phyloP scores from a whole-genome alignment of 768 basidiomycete genomes.

The Dioszegia hungarica region DNA sequence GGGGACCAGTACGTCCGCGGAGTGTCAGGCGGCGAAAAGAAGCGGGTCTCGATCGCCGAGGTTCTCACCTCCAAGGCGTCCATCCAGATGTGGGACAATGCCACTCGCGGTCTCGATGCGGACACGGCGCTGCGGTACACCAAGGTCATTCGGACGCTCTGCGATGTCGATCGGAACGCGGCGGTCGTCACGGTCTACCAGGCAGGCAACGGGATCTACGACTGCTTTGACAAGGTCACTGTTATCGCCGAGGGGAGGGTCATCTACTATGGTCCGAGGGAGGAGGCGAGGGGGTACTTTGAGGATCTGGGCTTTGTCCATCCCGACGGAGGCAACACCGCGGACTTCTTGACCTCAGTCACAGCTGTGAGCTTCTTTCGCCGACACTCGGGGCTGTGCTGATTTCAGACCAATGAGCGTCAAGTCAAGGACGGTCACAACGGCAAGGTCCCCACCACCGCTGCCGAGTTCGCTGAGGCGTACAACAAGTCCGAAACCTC shows the following conservation, averaged over 20 bases:
- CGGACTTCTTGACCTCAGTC: conserved; percentile 39
- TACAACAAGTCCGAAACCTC: conserved; percentile 28
- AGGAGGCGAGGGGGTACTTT: conserved; percentile 50
- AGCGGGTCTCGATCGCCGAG: conserved; percentile 45
- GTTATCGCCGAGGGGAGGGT: conserved; percentile 53
- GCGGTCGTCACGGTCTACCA: conserved; percentile 44
- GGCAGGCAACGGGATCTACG: conserved; percentile 35
- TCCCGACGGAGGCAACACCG: conserved; percentile 34
- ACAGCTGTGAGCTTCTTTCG: conserved; percentile 15
- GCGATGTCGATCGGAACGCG: conserved; percentile 33
- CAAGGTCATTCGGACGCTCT: conserved; percentile 30
- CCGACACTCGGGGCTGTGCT: background rate
- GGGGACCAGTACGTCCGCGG: conserved; percentile 51
- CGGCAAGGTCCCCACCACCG: conserved; percentile 31
- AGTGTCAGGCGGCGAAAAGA: conserved; percentile 49
- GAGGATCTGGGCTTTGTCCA: conserved; percentile 43
- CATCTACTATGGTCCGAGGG: conserved; percentile 53
- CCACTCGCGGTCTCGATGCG: conserved; percentile 43
- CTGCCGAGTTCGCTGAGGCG: conserved; percentile 31
- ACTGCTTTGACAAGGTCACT: conserved; percentile 53
- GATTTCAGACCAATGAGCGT: conserved; percentile 15
- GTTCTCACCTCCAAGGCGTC: conserved; percentile 36
- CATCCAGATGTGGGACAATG: conserved; percentile 42
- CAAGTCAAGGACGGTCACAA: conserved; percentile 21
- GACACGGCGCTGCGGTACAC: conserved; percentile 38